phyloP scores from a whole-genome alignment of 768 basidiomycete species.

The Psilocybe azurescens region DNA sequence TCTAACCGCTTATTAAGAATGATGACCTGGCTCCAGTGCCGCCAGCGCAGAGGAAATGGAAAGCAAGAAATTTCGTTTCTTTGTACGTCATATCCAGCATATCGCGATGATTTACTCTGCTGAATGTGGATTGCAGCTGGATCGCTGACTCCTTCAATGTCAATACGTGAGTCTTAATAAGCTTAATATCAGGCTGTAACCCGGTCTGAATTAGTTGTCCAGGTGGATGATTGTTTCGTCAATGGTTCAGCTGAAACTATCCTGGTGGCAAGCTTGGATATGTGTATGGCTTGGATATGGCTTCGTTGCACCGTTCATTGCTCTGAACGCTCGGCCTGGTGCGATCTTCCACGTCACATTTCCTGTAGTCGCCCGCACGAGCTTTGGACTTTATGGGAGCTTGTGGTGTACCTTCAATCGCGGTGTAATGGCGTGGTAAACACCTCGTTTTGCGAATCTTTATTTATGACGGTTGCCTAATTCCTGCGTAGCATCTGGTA shows the following conservation, averaged over 20 bases:
- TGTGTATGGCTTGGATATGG: conserved; percentile 73
- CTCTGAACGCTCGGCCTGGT: conserved; percentile 78
- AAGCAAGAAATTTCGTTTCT: conserved; percentile 64
- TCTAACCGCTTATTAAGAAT: conserved; percentile 45
- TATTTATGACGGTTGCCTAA: conserved; percentile 1
- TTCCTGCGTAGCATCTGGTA: conserved; percentile 66
- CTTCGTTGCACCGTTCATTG: conserved; percentile 71
- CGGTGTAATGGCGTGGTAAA: conserved; percentile 74
- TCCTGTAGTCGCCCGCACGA: conserved; percentile 76
- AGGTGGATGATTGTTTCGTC: conserved; percentile 82
- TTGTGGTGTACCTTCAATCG: conserved; percentile 83
- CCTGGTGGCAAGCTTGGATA: conserved; percentile 89
- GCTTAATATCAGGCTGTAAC: background rate
- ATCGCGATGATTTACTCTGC: background rate
- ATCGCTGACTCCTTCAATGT: conserved; percentile 83
- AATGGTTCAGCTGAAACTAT: conserved; percentile 73
- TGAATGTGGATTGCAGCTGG: conserved; percentile 53
- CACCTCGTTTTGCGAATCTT: conserved; percentile 2
- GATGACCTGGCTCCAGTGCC: conserved; percentile 76
- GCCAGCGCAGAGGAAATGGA: conserved; percentile 69
- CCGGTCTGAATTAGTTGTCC: background rate
- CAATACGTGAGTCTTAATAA: conserved; percentile 58
- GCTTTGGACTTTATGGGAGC: conserved; percentile 79
- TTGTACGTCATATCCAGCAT: conserved; percentile 47
- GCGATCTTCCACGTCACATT: conserved; percentile 80